Evolutionary conservation across 140 eudicot species (phyloP).

Genomic region (Stevia rebaudiana): DNA sequence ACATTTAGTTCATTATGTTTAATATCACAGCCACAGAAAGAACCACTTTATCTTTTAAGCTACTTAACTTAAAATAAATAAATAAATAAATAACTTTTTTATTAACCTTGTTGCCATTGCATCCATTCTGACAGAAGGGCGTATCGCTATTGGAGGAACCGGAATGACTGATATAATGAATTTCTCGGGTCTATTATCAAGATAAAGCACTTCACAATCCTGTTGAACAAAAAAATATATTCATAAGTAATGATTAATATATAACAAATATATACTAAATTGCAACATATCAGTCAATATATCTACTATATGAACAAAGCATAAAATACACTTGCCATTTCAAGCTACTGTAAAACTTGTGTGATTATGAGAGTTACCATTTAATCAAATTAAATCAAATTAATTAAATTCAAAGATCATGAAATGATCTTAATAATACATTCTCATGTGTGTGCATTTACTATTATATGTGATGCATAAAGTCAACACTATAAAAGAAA

Average conservation of each 20-base stretch:
- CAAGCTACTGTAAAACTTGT: neutral
- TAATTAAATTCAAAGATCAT: neutral
- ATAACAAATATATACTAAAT: neutral
- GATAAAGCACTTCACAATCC: slow-evolving; percentile 95
- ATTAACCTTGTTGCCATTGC: slow-evolving; percentile 80
- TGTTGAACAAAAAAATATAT: too few species aligned
- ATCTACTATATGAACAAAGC: neutral
- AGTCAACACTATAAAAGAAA: neutral
- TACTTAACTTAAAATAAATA: too few species aligned
- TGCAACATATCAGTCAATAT: neutral
- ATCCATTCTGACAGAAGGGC: slow-evolving; percentile 90
- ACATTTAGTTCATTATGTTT: too few species aligned
- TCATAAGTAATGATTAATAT: too few species aligned
- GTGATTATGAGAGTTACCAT: neutral
- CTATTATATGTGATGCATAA: neutral
- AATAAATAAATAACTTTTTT: too few species aligned
- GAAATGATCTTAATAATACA: neutral
- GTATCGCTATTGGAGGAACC: slow-evolving; percentile 89
- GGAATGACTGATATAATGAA: slow-evolving; percentile 63
- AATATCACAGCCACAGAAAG: too few species aligned
- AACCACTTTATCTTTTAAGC: too few species aligned
- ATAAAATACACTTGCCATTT: neutral
- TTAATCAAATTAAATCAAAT: neutral
- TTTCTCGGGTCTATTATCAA: slow-evolving; percentile 83
- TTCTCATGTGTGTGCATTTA: neutral